These are phyloP conservation scores for Trypanosoma theileri DNA, from an alignment of 208 protist genomes.

Conservation along the genomic window DNA sequence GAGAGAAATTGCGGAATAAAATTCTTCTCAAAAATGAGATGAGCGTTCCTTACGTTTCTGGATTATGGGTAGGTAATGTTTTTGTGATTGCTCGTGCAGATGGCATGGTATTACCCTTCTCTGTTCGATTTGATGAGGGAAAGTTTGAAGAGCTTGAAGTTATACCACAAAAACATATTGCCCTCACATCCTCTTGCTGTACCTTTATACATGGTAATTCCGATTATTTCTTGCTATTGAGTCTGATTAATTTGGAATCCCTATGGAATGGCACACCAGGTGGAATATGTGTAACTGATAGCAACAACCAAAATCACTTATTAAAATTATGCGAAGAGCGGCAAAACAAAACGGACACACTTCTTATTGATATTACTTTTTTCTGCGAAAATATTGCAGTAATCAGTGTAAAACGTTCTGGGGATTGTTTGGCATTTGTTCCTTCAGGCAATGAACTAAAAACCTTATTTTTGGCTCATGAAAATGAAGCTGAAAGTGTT, in stretches of 20 bases:
- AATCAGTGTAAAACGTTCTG: conserved; percentile 23
- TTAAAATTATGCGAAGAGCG: background rate
- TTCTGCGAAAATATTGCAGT: conserved; percentile 24
- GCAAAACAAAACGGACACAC: background rate
- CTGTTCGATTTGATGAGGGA: conserved; percentile 4
- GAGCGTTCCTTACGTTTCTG: conserved; percentile 26
- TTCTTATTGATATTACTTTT: conserved; percentile 22
- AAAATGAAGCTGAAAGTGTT: conserved; percentile 22
- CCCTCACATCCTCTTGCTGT: conserved; percentile 14
- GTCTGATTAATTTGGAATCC: conserved; percentile 16
- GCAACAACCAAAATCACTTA: conserved; percentile 3
- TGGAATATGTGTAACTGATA: conserved; percentile 25
- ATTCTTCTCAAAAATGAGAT: conserved; percentile 27
- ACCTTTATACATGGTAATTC: conserved; percentile 19
- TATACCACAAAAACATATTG: conserved; percentile 12
- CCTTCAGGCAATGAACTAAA: background rate
- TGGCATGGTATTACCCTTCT: conserved; percentile 21
- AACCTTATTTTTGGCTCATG: conserved; percentile 22
- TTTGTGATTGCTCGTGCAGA: conserved; percentile 28
- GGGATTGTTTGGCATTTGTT: conserved; percentile 22
- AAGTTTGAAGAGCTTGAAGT: conserved; percentile 7
- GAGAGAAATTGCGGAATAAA: background rate
- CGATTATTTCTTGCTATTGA: conserved; percentile 20
- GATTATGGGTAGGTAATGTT: conserved; percentile 22
- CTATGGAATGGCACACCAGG: conserved; percentile 17